Base-by-base conservation (phyloP, 768 basidiomycete species). In the Lentinus brumalis region DNA sequence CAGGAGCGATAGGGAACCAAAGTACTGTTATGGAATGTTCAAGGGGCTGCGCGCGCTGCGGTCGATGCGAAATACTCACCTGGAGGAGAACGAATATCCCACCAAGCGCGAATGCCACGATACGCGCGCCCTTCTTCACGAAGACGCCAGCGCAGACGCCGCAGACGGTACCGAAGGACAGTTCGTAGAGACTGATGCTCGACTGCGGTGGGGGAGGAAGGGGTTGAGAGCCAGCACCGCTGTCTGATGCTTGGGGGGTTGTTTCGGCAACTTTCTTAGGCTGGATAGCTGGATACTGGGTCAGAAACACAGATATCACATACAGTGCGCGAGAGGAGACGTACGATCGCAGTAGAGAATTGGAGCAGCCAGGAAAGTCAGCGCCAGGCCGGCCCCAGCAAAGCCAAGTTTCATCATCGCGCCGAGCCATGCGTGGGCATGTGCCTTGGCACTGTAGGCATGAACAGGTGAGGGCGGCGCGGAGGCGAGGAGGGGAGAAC, bases 121-220 rank as follows among this genome's bases (percentile, higher is more conserved):
- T 79, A 72, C 88, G 92, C 8, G 88, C 85, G n/a, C 96, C 96
- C 74, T 96, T 98, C 77, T 97, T 98, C 67, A 96, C 79, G 70
- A 98, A 98, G 0, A 98, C 82, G 0, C 96, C 96, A 0, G 93
- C 86, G 68, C 94, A 97, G 44, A 98, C 71, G 0, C 96, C 96
- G 57, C 87, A 84, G 0, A 91, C 87, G 5, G 94, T 92, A 11
- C 96, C 96, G 71, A 98, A 98, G 0, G 87, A 80, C 30, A 98
- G 83, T 66, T 96, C 89, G 69, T 89, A 89, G 18, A 86, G 59
- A 56, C 87, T 91, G n/a, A 97, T 79, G 0, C 85, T 81, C n/a
- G 94, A 94, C 47, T 75, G 66, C 2, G 90, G 89, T 3, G 82
- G 87, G 14, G 86, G 83, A 0, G 83, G 83, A 11, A 74, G 68